Evolutionary conservation across 2,329 filamentous ascomycete species (phyloP).

Genomic region (Xylariales sp.): DNA sequence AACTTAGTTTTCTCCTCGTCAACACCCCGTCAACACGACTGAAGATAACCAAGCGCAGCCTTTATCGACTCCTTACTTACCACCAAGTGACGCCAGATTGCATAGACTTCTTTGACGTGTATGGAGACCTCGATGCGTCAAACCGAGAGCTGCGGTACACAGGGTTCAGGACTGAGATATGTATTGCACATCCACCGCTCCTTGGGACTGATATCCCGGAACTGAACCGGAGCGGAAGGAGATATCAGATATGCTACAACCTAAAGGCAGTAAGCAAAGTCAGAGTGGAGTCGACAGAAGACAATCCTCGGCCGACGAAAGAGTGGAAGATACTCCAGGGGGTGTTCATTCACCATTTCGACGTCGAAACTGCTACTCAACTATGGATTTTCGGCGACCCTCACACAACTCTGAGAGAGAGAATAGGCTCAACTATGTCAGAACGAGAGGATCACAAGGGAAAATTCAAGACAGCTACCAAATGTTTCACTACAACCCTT

Average conservation of each 20-base stretch:
- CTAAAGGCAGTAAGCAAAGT: neutral
- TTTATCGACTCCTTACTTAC: neutral
- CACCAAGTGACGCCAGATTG: constrained; percentile 3
- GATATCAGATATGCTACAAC: neutral
- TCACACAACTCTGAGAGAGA: neutral
- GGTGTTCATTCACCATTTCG: constrained; percentile 1
- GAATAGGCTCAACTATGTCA: neutral
- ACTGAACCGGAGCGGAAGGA: neutral
- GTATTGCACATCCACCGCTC: neutral
- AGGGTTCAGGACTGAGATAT: neutral
- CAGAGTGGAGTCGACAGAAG: neutral
- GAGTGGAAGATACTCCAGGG: constrained; percentile 2
- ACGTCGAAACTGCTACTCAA: neutral
- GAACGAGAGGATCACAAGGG: neutral
- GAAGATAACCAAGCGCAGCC: neutral
- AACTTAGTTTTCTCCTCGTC: neutral
- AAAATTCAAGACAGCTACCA: neutral
- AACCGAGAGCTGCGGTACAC: neutral
- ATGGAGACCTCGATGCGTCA: neutral
- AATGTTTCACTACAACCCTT: neutral
- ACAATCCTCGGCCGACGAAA: neutral
- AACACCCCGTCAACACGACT: neutral
- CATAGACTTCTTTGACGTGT: neutral
- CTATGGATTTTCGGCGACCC: neutral
- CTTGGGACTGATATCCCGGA: neutral